A percentile compares a stretch with the other conserved stretches of the same genome.
Conservation (phyloP, 106 monocot species). For the Dioscorea dumetorum region DNA sequence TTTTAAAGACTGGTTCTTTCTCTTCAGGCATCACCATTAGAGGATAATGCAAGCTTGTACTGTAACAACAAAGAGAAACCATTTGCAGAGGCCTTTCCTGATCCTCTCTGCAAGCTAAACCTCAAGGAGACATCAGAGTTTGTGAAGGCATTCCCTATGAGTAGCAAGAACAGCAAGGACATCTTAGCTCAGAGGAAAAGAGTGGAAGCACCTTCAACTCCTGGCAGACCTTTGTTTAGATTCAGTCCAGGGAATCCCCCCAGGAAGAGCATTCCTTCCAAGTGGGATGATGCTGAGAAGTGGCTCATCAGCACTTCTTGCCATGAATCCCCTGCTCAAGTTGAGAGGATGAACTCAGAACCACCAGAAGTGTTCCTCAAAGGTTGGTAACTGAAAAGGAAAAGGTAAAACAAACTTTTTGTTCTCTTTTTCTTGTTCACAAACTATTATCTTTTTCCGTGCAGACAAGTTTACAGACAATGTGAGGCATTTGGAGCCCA, state of each 20-base stretch:
- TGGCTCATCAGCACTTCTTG: slow-evolving; percentile 69
- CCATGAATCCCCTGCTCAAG: slow-evolving; percentile 65
- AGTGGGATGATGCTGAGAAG: slow-evolving; percentile 98
- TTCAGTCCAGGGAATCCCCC: slow-evolving; percentile 44
- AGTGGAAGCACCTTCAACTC: slow-evolving; percentile 66
- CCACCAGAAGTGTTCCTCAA: slow-evolving; percentile 49
- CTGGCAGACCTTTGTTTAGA: slow-evolving; percentile 64
- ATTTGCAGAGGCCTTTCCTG: slow-evolving; percentile 33
- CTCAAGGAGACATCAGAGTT: slow-evolving; percentile 73
- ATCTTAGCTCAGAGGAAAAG: slow-evolving; percentile 38
- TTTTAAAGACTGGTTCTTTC: no score
- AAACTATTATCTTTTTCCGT: neutral
- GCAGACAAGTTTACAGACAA: slow-evolving; percentile 80
- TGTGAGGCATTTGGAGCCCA: slow-evolving; percentile 21
- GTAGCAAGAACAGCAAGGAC: slow-evolving; percentile 14
- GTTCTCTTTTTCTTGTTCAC: no score
- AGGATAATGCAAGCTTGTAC: slow-evolving; percentile 20
- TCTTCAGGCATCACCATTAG: slow-evolving; percentile 13
- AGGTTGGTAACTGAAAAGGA: slow-evolving; percentile 24
- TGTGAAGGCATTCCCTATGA: slow-evolving; percentile 53
- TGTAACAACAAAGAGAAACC: slow-evolving; percentile 26
- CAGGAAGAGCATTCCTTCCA: slow-evolving; percentile 76
- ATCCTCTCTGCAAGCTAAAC: slow-evolving; percentile 75
- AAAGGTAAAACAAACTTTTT: no score
- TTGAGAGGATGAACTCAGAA: slow-evolving; percentile 20